Percentiles rank a stretch among this genome's conserved stretches.
Conservation (phyloP, 164 flowering plant genomes). For the Piper longum region DNA sequence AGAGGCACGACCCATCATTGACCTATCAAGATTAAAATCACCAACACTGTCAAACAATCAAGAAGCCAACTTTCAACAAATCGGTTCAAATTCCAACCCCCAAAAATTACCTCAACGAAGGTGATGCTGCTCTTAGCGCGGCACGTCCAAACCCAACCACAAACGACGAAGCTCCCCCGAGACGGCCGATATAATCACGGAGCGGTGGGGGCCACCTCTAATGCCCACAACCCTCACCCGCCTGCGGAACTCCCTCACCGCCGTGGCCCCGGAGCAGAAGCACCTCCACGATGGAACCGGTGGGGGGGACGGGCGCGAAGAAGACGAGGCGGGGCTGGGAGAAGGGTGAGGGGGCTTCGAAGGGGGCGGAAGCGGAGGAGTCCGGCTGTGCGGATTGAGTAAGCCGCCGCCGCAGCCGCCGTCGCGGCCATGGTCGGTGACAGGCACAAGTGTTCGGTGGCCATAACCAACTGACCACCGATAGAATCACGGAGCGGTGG, state of each 20-base stretch:
- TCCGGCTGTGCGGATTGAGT: constrained; percentile 14
- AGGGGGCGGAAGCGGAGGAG: constrained; percentile 9
- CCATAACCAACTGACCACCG: no score
- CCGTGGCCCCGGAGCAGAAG: constrained; percentile 22
- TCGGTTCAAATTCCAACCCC: no score
- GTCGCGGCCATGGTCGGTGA: no score
- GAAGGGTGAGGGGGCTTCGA: background rate
- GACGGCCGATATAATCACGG: no score
- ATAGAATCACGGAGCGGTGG: no score
- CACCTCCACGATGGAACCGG: constrained; percentile 3
- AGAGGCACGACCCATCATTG: constrained; percentile 95
- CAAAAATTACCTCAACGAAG: constrained; percentile 89
- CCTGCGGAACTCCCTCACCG: constrained; percentile 35
- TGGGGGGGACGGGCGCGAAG: background rate
- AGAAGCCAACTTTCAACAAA: no score
- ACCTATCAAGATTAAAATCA: constrained; percentile 22
- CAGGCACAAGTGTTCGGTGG: no score
- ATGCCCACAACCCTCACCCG: constrained; percentile 55
- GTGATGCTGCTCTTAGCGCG: constrained; percentile 74
- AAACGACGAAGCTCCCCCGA: constrained; percentile 41
- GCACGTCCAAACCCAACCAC: constrained; percentile 90
- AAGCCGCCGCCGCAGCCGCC: no score
- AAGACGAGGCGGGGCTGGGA: constrained; percentile 6
- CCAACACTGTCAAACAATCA: no score
- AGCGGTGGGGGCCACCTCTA: no score